Percentiles rank a stretch among this genome's conserved stretches.
phyloP scores from a whole-genome alignment of 2,329 filamentous ascomycete genomes.

The Colletotrichum costaricense region DNA sequence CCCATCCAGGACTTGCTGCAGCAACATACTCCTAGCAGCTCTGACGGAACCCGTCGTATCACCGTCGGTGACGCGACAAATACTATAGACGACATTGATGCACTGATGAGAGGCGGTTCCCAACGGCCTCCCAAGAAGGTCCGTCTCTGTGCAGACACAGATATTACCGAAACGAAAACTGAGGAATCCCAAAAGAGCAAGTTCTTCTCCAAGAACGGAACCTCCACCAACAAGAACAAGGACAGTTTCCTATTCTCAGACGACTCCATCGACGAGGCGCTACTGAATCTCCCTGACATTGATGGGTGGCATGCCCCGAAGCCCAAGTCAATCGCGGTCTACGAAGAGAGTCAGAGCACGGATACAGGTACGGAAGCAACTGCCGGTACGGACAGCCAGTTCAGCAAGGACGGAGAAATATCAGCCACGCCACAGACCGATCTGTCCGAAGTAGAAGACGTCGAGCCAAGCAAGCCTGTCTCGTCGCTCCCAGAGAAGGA shows the following conservation, averaged over 20 bases:
- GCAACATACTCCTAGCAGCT: slow-evolving; percentile 12
- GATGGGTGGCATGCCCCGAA: slow-evolving; percentile 59
- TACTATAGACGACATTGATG: slow-evolving; percentile 32
- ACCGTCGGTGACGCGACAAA: slow-evolving; percentile 10
- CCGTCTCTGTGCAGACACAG: slow-evolving; percentile 61
- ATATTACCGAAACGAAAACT: slow-evolving; percentile 42
- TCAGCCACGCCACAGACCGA: slow-evolving; percentile 22
- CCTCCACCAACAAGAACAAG: slow-evolving; percentile 44
- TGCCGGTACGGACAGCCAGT: slow-evolving; percentile 29
- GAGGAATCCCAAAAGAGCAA: slow-evolving; percentile 60
- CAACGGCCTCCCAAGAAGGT: slow-evolving; percentile 66
- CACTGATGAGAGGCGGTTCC: slow-evolving; percentile 25
- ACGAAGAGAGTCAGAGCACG: slow-evolving; percentile 49
- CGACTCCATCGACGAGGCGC: slow-evolving; percentile 66
- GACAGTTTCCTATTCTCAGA: slow-evolving; percentile 64
- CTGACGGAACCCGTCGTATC: slow-evolving; percentile 21
- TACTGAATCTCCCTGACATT: slow-evolving; percentile 62
- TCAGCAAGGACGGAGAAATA: slow-evolving; percentile 30
- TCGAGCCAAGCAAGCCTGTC: neutral
- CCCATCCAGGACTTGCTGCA: slow-evolving; percentile 59
- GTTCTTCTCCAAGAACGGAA: slow-evolving; percentile 57
- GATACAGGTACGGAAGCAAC: slow-evolving; percentile 38
- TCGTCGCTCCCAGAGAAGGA: neutral
- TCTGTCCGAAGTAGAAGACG: slow-evolving; percentile 16
- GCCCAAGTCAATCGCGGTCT: slow-evolving; percentile 55